Evolutionary conservation across 176 grass and related monocot genomes (phyloP).

Genomic region (Ensete ventricosum): DNA sequence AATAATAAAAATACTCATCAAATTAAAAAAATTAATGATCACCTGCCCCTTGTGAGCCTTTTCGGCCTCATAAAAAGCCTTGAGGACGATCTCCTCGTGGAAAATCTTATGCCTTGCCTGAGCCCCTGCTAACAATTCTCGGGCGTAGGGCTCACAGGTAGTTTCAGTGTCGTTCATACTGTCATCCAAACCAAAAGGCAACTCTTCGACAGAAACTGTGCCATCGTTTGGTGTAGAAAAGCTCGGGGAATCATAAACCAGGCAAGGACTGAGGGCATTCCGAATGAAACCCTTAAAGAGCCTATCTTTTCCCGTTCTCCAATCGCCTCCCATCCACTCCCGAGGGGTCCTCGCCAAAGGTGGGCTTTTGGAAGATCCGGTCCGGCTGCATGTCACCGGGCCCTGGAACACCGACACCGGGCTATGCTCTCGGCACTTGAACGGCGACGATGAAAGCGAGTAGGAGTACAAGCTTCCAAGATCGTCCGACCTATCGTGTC

Average conservation of each 20-base stretch:
- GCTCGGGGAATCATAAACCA: slow-evolving; percentile 50
- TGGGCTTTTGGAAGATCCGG: slow-evolving; percentile 41
- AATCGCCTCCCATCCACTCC: slow-evolving; percentile 22
- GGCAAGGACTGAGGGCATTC: slow-evolving; percentile 70
- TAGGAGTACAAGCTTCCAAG: slow-evolving; percentile 15
- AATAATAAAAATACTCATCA: background rate
- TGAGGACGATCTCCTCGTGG: slow-evolving; percentile 64
- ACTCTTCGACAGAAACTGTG: slow-evolving; percentile 26
- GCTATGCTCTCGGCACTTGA: slow-evolving; percentile 58
- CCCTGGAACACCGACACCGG: slow-evolving; percentile 27
- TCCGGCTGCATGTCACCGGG: slow-evolving; percentile 32
- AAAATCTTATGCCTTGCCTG: slow-evolving; percentile 78
- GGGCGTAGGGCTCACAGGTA: slow-evolving; percentile 33
- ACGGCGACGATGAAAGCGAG: slow-evolving; percentile 36
- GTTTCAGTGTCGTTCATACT: slow-evolving; percentile 19
- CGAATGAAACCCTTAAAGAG: slow-evolving; percentile 60
- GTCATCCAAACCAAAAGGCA: slow-evolving; percentile 47
- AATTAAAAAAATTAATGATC: background rate
- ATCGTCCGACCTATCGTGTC: slow-evolving; percentile 63
- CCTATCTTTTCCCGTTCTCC: slow-evolving; percentile 35
- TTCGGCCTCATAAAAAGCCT: slow-evolving; percentile 73
- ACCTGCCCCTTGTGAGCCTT: slow-evolving; percentile 77
- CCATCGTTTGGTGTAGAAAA: slow-evolving; percentile 22
- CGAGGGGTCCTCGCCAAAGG: slow-evolving; percentile 27
- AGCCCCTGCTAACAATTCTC: slow-evolving; percentile 45